Base-by-base conservation (phyloP, 805 yeast genomes). In the Naumovozyma castellii region DNA sequence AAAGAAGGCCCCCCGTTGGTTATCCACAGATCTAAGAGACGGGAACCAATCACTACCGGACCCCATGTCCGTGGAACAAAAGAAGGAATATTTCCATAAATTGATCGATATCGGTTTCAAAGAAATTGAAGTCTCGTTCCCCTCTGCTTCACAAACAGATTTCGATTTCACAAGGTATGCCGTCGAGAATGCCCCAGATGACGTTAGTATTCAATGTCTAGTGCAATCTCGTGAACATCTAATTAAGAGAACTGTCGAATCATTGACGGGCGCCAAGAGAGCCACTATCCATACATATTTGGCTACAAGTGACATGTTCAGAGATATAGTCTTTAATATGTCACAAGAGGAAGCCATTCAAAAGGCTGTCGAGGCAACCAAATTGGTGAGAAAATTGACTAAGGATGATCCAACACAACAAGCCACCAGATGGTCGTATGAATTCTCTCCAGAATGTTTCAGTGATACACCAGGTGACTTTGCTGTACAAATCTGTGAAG, bases 41-140 rank as follows among this genome's bases (percentile, higher is more conserved):
- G 94, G 94, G 25, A 83, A 83, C 61, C 92, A 83, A 64, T 78
- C 88, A 4, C 69, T 83, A 49, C 90, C 92, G 0, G 92, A 83
- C 55, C 94, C 92, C 39, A 83, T 83, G 94, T 69, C 81, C n/a
- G 68, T 81, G 33, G 78, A 67, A n/a, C 88, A 83, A 53, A 83
- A 83, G 63, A 78, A 78, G 54, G 73, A 68, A 40, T 83, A 79
- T 62, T 81, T 82, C 59, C 64, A 73, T 40, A 78, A 80, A 57
- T 66, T 83, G 32, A 71, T 82, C 13, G 82, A 79, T 19, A 62
- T 82, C 32, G 94, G 94, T 1, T 83, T 79, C 64, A 83, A 83
- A 57, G 92, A 83, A 59, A 83, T 83, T 43, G 92, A 83, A 60
- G 92, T 84, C 16, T 76, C 87, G 0, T 83, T 83, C 61, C 92